Evolutionary conservation across 495 filamentous ascomycete genomes (phyloP).

Genomic region (Hyphodiscus hymeniophilus): DNA sequence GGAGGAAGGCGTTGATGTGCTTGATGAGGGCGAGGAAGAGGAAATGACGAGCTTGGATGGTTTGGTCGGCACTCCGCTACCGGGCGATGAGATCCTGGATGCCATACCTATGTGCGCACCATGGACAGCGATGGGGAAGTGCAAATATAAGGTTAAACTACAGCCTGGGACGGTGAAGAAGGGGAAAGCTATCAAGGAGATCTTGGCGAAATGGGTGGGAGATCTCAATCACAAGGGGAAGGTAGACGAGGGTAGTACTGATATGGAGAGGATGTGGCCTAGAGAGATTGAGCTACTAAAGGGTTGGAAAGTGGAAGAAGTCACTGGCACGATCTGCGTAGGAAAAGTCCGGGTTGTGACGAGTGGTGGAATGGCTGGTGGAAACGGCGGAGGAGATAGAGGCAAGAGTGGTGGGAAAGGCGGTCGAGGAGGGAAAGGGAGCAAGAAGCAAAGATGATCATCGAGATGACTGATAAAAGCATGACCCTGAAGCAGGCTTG

Average conservation of each 20-base stretch:
- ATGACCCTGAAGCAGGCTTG: no score
- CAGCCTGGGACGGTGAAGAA: conserved; percentile 89
- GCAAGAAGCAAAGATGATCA: conserved; percentile 29
- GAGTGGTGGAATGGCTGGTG: conserved; percentile 38
- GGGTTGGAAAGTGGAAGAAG: conserved; percentile 71
- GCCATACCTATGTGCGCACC: conserved; percentile 88
- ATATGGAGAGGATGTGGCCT: conserved; percentile 71
- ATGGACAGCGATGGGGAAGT: conserved; percentile 66
- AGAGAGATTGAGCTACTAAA: conserved; percentile 75
- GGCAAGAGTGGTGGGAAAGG: conserved; percentile 13
- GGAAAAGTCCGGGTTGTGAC: conserved; percentile 80
- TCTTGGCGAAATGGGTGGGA: conserved; percentile 66
- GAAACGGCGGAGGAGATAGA: conserved; percentile 34
- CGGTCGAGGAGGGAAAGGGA: conserved; percentile 25
- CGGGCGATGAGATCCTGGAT: conserved; percentile 82
- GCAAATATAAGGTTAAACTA: conserved; percentile 87
- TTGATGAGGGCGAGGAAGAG: conserved; percentile 47
- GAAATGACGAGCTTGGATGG: conserved; percentile 56
- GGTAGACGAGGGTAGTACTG: conserved; percentile 47
- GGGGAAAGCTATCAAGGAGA: conserved; percentile 88
- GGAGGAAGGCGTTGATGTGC: conserved; percentile 37
- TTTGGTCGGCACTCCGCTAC: conserved; percentile 66
- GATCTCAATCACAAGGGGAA: conserved; percentile 47
- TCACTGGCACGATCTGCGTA: conserved; percentile 74
- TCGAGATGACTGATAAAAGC: background rate